phyloP scores from a whole-genome alignment of 1,139 yeast species.

The Taphrina wiesneri region DNA sequence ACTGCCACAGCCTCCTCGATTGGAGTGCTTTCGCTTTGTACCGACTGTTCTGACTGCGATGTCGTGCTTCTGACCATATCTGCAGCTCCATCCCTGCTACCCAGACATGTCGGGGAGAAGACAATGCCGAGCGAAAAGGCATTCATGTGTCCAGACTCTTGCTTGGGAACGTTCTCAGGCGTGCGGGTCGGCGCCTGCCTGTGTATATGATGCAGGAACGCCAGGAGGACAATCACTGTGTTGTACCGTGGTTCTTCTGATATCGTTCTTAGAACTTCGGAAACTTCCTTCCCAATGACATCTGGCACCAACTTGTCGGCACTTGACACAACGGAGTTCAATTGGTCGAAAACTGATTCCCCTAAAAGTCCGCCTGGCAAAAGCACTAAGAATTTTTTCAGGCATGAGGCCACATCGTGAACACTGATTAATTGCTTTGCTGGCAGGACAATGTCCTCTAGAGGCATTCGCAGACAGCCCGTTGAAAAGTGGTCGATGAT shows the following conservation, averaged over 20 bases:
- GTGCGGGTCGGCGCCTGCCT: background rate
- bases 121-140: conserved; percentile 33
- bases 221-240: conserved; percentile 15
- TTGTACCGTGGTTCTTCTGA: conserved; percentile 13
- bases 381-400: conserved; percentile 29
- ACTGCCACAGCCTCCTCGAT: conserved; percentile 33
- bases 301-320: conserved; percentile 14
- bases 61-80: conserved; percentile 22
- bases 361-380: conserved; percentile 35
- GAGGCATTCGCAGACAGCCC: conserved; percentile 13
- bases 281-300: conserved; percentile 10
- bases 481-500: conserved; percentile 29
- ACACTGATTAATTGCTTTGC: conserved; percentile 26
- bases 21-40: conserved; percentile 14
- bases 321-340: conserved; percentile 7
- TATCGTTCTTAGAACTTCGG: conserved; percentile 15
- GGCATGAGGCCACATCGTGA: conserved; percentile 34
- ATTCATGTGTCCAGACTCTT: conserved; percentile 32
- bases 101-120: conserved; percentile 35
- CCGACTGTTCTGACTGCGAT: conserved; percentile 21
- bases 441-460: conserved; percentile 16
- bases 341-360: conserved; percentile 8
- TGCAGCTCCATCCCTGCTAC: conserved; percentile 4
- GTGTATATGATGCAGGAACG: conserved; percentile 21
- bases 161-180: conserved; percentile 8